Evolutionary conservation across 768 basidiomycete species (phyloP).

Genomic region (Agaricus subrufescens): DNA sequence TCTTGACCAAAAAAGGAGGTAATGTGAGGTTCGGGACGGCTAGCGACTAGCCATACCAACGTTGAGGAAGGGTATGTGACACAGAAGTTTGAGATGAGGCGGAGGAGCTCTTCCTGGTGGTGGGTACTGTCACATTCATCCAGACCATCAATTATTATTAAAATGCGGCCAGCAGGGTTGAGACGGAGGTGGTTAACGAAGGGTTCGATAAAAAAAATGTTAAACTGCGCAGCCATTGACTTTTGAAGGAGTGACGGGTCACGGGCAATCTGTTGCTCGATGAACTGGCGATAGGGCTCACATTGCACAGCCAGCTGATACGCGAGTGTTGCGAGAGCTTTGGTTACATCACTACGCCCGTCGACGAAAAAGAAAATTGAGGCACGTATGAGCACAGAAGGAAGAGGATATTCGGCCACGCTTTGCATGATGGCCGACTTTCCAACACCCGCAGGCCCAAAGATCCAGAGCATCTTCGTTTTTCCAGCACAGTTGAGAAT

Average conservation of each 20-base stretch:
- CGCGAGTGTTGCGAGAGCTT: slow-evolving; percentile 11
- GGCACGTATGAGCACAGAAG: not conserved
- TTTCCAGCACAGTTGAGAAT: too few species aligned
- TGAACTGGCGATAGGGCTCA: not conserved
- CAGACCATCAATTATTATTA: slow-evolving; percentile 1
- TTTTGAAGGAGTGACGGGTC: slow-evolving; percentile 9
- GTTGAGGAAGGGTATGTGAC: not conserved
- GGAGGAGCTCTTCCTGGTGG: not conserved
- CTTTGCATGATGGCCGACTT: slow-evolving; percentile 1
- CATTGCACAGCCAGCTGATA: slow-evolving; percentile 15
- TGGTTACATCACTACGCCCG: not conserved
- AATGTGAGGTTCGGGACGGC: slow-evolving; percentile 1
- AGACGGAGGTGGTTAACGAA: not conserved
- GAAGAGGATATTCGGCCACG: not conserved
- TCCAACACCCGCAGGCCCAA: too few species aligned
- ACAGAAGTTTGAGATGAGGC: not conserved
- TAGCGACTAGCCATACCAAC: not conserved
- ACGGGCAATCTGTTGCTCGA: slow-evolving; percentile 7
- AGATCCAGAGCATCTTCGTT: too few species aligned
- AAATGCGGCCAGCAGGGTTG: not conserved
- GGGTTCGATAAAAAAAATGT: slow-evolving; percentile 12
- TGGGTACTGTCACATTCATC: not conserved
- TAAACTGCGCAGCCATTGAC: slow-evolving; percentile 10
- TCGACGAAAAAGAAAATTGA: not conserved
- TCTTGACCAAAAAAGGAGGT: not conserved